phyloP scores from a whole-genome alignment of 768 basidiomycete genomes.

The Dendrothele bispora region DNA sequence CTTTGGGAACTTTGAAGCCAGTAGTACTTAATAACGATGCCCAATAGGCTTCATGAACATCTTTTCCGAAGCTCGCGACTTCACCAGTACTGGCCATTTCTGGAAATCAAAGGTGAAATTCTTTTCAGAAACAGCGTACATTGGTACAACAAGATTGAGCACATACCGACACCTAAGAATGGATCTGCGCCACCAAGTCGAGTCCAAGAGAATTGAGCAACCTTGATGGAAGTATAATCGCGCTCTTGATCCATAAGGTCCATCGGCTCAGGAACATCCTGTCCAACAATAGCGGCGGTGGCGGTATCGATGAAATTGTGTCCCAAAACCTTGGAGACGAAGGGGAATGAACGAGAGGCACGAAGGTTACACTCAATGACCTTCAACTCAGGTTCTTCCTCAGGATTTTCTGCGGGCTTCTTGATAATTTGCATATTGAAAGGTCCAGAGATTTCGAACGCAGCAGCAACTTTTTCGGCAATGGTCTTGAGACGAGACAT shows the following conservation, averaged over 20 bases:
- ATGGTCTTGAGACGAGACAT: constrained; percentile 90
- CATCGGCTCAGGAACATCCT: constrained; percentile 85
- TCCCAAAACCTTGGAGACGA: constrained; percentile 97
- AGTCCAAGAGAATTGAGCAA: constrained; percentile 98
- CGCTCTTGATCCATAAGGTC: constrained; percentile 89
- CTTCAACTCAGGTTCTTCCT: constrained; percentile 72
- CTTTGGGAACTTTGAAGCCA: constrained; percentile 88
- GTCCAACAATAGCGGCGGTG: constrained; percentile 80
- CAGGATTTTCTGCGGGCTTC: constrained; percentile 55
- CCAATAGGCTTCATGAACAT: constrained; percentile 96
- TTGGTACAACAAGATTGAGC: not conserved
- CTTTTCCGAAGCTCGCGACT: constrained; percentile 92
- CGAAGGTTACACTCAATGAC: constrained; percentile 99
- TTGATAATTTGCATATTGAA: constrained; percentile 99
- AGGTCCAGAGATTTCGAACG: constrained; percentile 96
- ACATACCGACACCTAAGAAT: constrained; percentile 90
- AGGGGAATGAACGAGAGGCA: constrained; percentile 97
- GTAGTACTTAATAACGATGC: constrained; percentile 92
- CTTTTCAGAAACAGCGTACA: not conserved
- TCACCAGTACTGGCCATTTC: constrained; percentile 99
- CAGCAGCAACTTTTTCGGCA: constrained; percentile 90
- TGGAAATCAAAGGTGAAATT: constrained; percentile 25
- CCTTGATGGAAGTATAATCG: constrained; percentile 95
- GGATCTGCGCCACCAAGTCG: constrained; percentile 95
- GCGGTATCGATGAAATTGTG: constrained; percentile 97